A percentile compares a stretch with the other conserved stretches of the same genome.
These are phyloP conservation scores for Solanum clarkiae DNA, from an alignment of 257 asterid species.

Conservation along the genomic window DNA sequence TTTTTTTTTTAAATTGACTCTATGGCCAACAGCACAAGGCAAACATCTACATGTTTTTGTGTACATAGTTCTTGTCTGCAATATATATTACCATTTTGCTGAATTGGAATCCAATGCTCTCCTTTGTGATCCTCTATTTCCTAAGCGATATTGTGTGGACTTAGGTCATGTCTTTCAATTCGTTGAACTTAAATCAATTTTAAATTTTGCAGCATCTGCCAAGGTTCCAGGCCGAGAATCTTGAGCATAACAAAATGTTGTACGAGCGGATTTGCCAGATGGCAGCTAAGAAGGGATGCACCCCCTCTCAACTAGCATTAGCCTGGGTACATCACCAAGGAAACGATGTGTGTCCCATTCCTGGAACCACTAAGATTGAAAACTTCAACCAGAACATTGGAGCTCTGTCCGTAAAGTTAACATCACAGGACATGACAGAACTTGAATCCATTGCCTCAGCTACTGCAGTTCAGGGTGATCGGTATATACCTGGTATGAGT, in stretches of 20 bases:
- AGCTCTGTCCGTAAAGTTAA: conserved; percentile 12
- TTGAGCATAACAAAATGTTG: conserved; percentile 1
- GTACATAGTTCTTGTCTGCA: neutral
- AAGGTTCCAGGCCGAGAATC: conserved; percentile 1
- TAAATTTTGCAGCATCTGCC: conserved; percentile 1
- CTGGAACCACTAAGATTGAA: conserved; percentile 14
- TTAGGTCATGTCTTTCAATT: neutral
- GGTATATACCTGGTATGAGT: neutral
- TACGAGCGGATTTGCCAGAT: neutral
- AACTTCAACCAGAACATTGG: conserved; percentile 16
- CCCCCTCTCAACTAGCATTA: conserved; percentile 7
- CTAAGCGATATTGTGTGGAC: neutral
- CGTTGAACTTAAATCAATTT: neutral
- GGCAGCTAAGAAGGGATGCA: conserved; percentile 10
- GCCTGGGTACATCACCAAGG: conserved; percentile 20
- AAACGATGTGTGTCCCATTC: conserved; percentile 5
- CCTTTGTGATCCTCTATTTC: neutral
- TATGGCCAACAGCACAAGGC: neutral
- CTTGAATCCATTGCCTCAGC: conserved; percentile 16
- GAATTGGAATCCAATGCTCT: neutral
- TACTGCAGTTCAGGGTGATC: conserved; percentile 11
- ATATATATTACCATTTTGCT: neutral
- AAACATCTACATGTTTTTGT: neutral
- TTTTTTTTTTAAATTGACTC: neutral
- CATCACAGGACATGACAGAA: conserved; percentile 12